A percentile compares a stretch with the other conserved stretches of the same genome.
Evolutionary conservation across 768 basidiomycete genomes (phyloP).

Genomic region (Russula vinacea): DNA sequence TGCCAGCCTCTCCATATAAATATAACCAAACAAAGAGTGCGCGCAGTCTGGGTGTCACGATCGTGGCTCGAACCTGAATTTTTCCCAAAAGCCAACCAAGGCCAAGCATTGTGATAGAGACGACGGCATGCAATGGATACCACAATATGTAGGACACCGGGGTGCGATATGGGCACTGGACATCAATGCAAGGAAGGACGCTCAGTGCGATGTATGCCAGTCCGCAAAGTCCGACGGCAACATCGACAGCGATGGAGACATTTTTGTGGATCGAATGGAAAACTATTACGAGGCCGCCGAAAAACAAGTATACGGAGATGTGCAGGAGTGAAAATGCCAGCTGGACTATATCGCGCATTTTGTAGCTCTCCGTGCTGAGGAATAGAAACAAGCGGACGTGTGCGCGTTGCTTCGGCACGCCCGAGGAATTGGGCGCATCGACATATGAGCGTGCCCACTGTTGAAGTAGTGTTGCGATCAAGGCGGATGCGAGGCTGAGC

Average conservation of each 20-base stretch:
- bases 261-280: not conserved
- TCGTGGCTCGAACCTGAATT: slow-evolving; percentile 35
- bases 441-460: not conserved
- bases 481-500: not conserved
- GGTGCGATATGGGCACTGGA: not conserved
- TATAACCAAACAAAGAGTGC: too few relatives aligned
- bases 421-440: not conserved
- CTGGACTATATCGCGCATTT: not conserved
- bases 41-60: too few relatives aligned
- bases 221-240: not conserved
- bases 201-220: not conserved
- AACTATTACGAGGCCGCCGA: not conserved
- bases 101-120: not conserved
- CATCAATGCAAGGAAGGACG: not conserved
- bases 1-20: too few relatives aligned
- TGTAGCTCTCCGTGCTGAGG: not conserved
- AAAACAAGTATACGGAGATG: not conserved
- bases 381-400: not conserved
- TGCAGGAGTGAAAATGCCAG: not conserved
- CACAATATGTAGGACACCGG: not conserved
- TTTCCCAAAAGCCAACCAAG: not conserved
- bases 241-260: not conserved
- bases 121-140: not conserved
- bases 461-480: not conserved
- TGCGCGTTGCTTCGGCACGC: not conserved